Percentiles rank a stretch among this genome's conserved stretches.
phyloP scores from a whole-genome alignment of 352 stramenopile genomes.

The Aphanomyces invadans region DNA sequence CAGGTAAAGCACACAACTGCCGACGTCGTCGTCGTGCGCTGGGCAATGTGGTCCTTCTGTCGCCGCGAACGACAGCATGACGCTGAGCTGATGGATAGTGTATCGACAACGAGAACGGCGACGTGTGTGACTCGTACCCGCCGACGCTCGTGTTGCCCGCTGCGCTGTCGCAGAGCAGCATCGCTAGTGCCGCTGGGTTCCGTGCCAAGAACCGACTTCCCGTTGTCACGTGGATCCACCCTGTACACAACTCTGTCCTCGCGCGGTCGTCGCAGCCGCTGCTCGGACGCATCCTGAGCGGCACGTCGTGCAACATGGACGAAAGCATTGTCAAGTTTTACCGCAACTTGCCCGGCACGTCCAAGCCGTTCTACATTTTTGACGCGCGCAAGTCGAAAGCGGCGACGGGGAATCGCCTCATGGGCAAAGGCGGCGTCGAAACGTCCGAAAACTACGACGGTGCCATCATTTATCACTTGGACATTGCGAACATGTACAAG shows the following conservation, averaged over 20 bases:
- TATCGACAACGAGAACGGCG: constrained; percentile 69
- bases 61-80: too few species aligned
- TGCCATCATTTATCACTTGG: constrained; percentile 72
- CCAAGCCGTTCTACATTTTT: constrained; percentile 80
- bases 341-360: neutral
- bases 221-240: constrained; percentile 81
- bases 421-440: constrained; percentile 88
- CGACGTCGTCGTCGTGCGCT: too few species aligned
- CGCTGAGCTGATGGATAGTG: too few species aligned
- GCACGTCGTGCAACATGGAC: constrained; percentile 34
- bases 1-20: constrained; percentile 74
- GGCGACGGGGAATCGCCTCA: constrained; percentile 82
- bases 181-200: constrained; percentile 71
- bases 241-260: constrained; percentile 65
- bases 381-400: constrained; percentile 85
- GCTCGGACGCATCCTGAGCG: constrained; percentile 60
- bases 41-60: neutral
- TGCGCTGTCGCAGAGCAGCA: constrained; percentile 52
- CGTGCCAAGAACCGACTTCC: constrained; percentile 79
- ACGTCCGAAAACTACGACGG: constrained; percentile 71
- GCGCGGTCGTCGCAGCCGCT: constrained; percentile 77
- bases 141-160: constrained; percentile 67
- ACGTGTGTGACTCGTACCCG: constrained; percentile 80
- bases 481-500: constrained; percentile 92
- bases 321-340: constrained; percentile 7